Percentiles rank a stretch among this genome's conserved stretches.
Conservation (phyloP, 176 grass and related monocot genomes). For the Stipa capillata region DNA sequence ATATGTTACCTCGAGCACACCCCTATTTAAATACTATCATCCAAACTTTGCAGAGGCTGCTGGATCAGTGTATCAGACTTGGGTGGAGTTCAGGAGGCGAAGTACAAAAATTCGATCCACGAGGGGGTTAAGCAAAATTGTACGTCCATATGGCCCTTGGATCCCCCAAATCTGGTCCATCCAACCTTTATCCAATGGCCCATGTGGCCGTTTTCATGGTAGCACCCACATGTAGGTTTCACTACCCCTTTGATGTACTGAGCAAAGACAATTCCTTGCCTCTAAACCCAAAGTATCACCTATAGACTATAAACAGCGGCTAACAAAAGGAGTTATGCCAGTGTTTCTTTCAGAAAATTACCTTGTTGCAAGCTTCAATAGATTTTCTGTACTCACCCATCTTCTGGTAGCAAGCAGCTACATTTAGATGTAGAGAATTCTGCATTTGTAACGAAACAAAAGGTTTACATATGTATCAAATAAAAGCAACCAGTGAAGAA, state of each 20-base stretch:
- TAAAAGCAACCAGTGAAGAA: not conserved
- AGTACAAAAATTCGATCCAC: not conserved
- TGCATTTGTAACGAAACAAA: conserved; percentile 33
- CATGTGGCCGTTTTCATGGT: not conserved
- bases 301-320: not conserved
- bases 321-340: not conserved
- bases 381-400: conserved; percentile 78
- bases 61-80: not conserved
- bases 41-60: not conserved
- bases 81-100: not conserved
- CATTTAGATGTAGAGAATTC: conserved; percentile 87
- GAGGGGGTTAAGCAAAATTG: not conserved
- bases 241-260: not conserved
- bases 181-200: not conserved
- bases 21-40: not conserved
- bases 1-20: not conserved
- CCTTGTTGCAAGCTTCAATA: conserved; percentile 94
- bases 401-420: conserved; percentile 94
- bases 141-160: not conserved
- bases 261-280: not conserved
- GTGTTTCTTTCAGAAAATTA: conserved; percentile 10
- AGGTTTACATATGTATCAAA: conserved; percentile 12
- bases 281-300: not conserved
- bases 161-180: not conserved
- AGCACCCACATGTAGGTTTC: not conserved